Conservation (phyloP, 306 rosid genomes). For the Pueraria montana region DNA sequence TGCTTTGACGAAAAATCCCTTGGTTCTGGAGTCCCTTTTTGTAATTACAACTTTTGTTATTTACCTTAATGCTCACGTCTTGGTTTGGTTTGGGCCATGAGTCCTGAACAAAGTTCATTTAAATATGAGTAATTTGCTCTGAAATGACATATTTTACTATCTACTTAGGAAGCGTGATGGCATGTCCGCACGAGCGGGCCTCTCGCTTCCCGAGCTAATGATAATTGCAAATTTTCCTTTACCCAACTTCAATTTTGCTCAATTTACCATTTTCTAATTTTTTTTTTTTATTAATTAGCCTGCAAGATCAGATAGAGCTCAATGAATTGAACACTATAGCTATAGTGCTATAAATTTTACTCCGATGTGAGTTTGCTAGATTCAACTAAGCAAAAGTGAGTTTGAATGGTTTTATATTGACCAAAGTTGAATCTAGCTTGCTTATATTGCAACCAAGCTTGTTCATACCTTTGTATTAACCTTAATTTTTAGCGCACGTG, state of each 20-base stretch:
- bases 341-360: too few species aligned
- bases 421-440: conserved; percentile 51
- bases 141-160: conserved; percentile 43
- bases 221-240: conserved; percentile 35
- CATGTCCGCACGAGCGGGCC: conserved; percentile 82
- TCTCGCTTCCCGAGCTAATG: conserved; percentile 62
- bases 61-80: conserved; percentile 45
- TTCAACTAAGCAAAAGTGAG: too few species aligned
- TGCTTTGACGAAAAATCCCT: conserved; percentile 53
- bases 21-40: conserved; percentile 57
- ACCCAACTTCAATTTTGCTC: conserved; percentile 43
- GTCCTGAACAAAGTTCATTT: neutral
- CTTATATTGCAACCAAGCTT: neutral
- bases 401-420: conserved; percentile 33
- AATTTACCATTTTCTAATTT: conserved; percentile 34
- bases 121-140: neutral
- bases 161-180: conserved; percentile 60
- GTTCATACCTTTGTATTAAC: neutral
- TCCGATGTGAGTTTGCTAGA: too few species aligned
- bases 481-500: neutral
- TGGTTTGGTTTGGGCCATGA: conserved; percentile 17
- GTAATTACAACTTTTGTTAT: conserved; percentile 59
- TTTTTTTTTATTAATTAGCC: conserved; percentile 17
- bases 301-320: conserved; percentile 3
- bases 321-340: conserved; percentile 13